These are phyloP conservation scores for Monilinia fructicola DNA, from an alignment of 2,329 filamentous ascomycete genomes.

Conservation along the genomic window DNA sequence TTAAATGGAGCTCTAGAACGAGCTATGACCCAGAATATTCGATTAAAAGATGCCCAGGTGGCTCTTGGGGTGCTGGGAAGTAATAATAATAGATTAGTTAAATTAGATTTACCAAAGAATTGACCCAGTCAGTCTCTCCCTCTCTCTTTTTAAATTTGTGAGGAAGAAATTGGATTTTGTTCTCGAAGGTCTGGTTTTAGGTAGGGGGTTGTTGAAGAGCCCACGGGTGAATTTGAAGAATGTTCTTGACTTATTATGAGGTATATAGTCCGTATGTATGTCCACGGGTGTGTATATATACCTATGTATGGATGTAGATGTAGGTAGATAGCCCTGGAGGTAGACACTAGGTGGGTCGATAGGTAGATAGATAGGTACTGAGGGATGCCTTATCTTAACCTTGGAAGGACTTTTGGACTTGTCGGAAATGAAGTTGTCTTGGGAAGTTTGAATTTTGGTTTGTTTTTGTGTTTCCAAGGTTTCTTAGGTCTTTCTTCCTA, in stretches of 20 bases:
- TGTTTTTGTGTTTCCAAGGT: too few relatives aligned
- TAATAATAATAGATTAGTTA: conserved; percentile 5
- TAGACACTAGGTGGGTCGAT: too few relatives aligned
- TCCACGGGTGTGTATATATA: too few relatives aligned
- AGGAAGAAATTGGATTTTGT: not conserved
- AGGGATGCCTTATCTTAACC: not conserved
- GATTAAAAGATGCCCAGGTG: not conserved
- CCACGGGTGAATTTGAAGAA: not conserved
- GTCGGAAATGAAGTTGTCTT: not conserved
- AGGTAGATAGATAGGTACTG: too few relatives aligned
- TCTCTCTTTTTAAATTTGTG: not conserved
- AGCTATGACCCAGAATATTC: conserved; percentile 18
- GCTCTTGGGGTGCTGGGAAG: not conserved
- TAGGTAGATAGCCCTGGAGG: too few relatives aligned
- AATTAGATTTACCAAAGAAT: conserved; percentile 5
- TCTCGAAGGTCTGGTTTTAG: conserved; percentile 4
- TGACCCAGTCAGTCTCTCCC: not conserved
- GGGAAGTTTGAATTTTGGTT: too few relatives aligned
- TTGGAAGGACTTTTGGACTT: conserved; percentile 2
- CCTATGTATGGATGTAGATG: too few relatives aligned
- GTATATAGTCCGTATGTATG: too few relatives aligned
- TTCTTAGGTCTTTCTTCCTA: too few relatives aligned
- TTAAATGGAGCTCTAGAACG: conserved; percentile 6
- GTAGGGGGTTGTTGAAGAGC: too few relatives aligned
- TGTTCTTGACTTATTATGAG: not conserved